phyloP scores from a whole-genome alignment of 805 yeast genomes.

The Barnettozyma salicaria region DNA sequence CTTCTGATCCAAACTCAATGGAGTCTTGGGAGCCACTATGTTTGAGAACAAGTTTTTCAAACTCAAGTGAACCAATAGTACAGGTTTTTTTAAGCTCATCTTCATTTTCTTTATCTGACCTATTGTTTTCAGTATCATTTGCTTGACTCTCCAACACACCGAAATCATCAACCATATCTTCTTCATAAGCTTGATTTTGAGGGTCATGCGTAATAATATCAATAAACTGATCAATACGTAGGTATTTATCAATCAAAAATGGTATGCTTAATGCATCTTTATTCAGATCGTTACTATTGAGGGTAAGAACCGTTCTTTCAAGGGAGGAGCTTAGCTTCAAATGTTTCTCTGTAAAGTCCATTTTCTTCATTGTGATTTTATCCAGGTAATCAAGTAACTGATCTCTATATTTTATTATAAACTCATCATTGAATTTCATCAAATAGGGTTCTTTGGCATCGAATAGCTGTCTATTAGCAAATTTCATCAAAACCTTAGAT shows the following conservation, averaged over 20 bases:
- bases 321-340: slow-evolving; percentile 52
- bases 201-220: slow-evolving; percentile 32
- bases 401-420: slow-evolving; percentile 49
- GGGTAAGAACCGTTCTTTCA: slow-evolving; percentile 49
- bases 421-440: slow-evolving; percentile 54
- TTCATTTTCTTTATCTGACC: slow-evolving; percentile 2
- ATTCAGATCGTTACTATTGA: slow-evolving; percentile 38
- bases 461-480: slow-evolving; percentile 71
- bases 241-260: slow-evolving; percentile 58
- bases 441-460: slow-evolving; percentile 83
- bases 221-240: slow-evolving; percentile 53
- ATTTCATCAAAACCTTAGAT: slow-evolving; percentile 71
- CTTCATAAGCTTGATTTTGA: background rate
- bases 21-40: slow-evolving; percentile 28
- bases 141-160: slow-evolving; percentile 5
- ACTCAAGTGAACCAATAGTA: slow-evolving; percentile 29
- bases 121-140: slow-evolving; percentile 2
- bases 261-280: slow-evolving; percentile 65
- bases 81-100: slow-evolving; percentile 15
- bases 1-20: slow-evolving; percentile 54
- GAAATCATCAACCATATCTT: slow-evolving; percentile 16
- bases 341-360: slow-evolving; percentile 56
- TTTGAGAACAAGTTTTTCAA: slow-evolving; percentile 27
- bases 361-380: slow-evolving; percentile 60
- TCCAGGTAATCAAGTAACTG: slow-evolving; percentile 68